A percentile compares a stretch with the other conserved stretches of the same genome.
phyloP scores from a whole-genome alignment of 495 filamentous ascomycete genomes.

The Podospora bellae-mahoneyi region DNA sequence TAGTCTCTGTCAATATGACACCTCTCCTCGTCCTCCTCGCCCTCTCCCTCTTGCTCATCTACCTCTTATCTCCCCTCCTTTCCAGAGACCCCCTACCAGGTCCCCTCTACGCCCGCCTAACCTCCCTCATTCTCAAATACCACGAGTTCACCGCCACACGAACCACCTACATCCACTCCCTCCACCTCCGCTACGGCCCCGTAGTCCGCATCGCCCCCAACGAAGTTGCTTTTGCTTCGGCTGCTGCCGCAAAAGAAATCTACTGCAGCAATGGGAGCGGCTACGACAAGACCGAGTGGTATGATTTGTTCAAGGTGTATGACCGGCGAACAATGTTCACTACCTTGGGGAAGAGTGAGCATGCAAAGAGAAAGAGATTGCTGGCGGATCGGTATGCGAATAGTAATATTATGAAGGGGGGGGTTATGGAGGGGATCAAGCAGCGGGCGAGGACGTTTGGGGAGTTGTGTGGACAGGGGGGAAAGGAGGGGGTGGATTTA shows the following conservation, averaged over 20 bases:
- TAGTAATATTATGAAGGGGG: conserved; percentile 55
- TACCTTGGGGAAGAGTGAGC: conserved; percentile 53
- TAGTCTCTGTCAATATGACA: conserved; percentile 15
- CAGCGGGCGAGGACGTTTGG: conserved; percentile 54
- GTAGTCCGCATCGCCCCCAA: conserved; percentile 57
- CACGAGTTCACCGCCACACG: conserved; percentile 55
- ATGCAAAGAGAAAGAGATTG: conserved; percentile 56
- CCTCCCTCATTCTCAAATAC: conserved; percentile 52
- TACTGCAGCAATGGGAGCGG: conserved; percentile 63
- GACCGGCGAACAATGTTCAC: conserved; percentile 60
- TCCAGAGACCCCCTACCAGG: conserved; percentile 45
- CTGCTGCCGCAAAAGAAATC: conserved; percentile 61
- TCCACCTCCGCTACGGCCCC: conserved; percentile 56
- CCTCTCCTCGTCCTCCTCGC: conserved; percentile 21
- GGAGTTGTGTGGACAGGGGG: conserved; percentile 43
- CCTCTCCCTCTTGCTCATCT: conserved; percentile 23
- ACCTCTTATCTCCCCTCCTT: conserved; percentile 38
- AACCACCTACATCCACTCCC: conserved; percentile 51
- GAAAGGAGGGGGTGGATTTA: conserved; percentile 49
- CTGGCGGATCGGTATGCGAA: conserved; percentile 65
- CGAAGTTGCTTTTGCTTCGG: conserved; percentile 58
- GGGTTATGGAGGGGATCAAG: conserved; percentile 51
- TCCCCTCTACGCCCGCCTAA: conserved; percentile 51
- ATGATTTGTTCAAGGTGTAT: conserved; percentile 59
- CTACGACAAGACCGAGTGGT: conserved; percentile 67